Conservation (phyloP, 2,329 filamentous ascomycete genomes). For the Dothistroma pini region DNA sequence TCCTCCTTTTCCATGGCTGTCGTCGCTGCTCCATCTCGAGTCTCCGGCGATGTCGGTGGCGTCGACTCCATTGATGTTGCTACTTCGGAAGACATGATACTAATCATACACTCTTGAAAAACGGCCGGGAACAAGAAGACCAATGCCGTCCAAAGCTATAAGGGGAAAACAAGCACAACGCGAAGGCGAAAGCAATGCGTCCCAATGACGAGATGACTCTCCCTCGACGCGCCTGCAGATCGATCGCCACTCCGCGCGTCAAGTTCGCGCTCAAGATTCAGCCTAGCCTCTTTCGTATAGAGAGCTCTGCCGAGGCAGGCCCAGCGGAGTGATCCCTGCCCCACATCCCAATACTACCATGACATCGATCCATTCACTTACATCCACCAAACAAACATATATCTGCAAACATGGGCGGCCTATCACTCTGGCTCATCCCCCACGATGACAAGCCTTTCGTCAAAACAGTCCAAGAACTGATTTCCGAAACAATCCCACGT, state of each 20-base stretch:
- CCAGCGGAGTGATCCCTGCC: neutral
- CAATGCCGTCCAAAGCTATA: neutral
- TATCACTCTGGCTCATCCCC: conserved; percentile 25
- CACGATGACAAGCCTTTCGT: conserved; percentile 20
- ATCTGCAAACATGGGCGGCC: neutral
- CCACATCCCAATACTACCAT: neutral
- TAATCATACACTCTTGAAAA: neutral
- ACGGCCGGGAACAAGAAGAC: neutral
- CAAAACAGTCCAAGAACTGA: conserved; percentile 26
- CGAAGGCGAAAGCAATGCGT: neutral
- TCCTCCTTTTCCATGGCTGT: conserved; percentile 46
- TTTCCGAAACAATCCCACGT: conserved; percentile 23
- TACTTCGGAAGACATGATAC: conserved; percentile 20
- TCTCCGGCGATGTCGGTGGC: conserved; percentile 36
- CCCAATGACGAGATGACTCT: neutral
- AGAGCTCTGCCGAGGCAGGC: neutral
- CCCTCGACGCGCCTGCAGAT: neutral
- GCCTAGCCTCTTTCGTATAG: neutral
- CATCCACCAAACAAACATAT: neutral
- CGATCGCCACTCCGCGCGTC: neutral
- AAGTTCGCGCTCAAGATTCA: neutral
- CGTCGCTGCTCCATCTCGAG: conserved; percentile 32
- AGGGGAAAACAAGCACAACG: neutral
- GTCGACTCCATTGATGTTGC: conserved; percentile 26
- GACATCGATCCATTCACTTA: neutral